These are phyloP conservation scores for Trichoderma virens DNA, from an alignment of 495 filamentous ascomycete species.

Conservation along the genomic window DNA sequence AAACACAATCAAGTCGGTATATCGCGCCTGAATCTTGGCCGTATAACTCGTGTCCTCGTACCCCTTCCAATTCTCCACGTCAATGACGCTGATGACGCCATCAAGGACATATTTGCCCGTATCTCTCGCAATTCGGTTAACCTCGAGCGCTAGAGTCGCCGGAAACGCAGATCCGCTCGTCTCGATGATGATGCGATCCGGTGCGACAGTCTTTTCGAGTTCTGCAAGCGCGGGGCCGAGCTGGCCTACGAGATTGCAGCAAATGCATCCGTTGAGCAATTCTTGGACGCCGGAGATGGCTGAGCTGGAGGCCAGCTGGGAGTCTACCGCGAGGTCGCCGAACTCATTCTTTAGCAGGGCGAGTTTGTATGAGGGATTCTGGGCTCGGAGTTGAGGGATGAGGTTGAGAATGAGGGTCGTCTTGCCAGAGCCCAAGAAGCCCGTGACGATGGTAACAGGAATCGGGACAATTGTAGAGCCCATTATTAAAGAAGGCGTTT, in stretches of 20 bases:
- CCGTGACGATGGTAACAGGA: conserved; percentile 89
- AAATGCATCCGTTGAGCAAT: conserved; percentile 93
- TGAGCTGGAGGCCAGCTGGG: conserved; percentile 70
- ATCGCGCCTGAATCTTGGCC: conserved; percentile 75
- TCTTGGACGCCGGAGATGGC: conserved; percentile 87
- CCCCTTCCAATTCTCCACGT: conserved; percentile 95
- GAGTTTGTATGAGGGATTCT: conserved; percentile 62
- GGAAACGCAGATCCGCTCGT: conserved; percentile 84
- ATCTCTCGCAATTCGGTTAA: conserved; percentile 67
- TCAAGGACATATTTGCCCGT: conserved; percentile 66
- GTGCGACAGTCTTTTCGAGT: conserved; percentile 49
- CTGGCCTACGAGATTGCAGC: conserved; percentile 94
- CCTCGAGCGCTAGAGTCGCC: conserved; percentile 84
- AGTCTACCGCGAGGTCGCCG: conserved; percentile 89
- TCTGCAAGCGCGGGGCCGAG: conserved; percentile 70
- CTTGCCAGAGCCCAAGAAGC: conserved; percentile 91
- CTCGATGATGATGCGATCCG: conserved; percentile 89
- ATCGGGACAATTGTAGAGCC: conserved; percentile 53
- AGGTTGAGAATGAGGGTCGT: conserved; percentile 88
- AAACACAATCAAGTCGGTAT: conserved; percentile 88
- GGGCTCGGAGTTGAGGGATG: conserved; percentile 68
- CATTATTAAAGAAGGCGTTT: no score
- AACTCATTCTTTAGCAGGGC: conserved; percentile 99
- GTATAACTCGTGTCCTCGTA: conserved; percentile 89
- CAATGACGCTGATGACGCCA: conserved; percentile 85